Conservation (phyloP, 2,329 filamentous ascomycete genomes). For the Coleophoma crateriformis region DNA sequence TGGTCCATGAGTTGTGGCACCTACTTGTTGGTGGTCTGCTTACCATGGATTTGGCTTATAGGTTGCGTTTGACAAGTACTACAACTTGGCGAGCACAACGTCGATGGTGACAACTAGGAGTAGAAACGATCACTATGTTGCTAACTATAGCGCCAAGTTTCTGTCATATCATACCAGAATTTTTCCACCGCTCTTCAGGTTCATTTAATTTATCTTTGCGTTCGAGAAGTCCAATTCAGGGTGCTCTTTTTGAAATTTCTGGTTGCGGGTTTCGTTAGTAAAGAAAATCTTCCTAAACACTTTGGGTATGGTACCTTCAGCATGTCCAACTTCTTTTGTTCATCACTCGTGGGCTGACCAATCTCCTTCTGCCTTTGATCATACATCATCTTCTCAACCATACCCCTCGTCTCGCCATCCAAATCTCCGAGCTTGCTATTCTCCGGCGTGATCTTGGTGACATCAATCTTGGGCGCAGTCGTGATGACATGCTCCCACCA, state of each 20-base stretch:
- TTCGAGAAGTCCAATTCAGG: slow-evolving; percentile 70
- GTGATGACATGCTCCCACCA: slow-evolving; percentile 97
- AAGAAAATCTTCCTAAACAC: slow-evolving; percentile 55
- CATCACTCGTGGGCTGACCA: slow-evolving; percentile 84
- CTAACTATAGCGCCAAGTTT: too few relatives aligned
- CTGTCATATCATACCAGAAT: too few relatives aligned
- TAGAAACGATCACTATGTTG: too few relatives aligned
- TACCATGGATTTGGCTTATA: too few relatives aligned
- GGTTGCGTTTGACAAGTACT: too few relatives aligned
- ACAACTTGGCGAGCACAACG: too few relatives aligned
- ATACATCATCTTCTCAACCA: slow-evolving; percentile 99
- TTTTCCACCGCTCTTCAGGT: too few relatives aligned
- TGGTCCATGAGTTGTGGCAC: too few relatives aligned
- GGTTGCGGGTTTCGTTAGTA: background rate
- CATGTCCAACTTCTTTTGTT: slow-evolving; percentile 92
- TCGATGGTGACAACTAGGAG: too few relatives aligned
- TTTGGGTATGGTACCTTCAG: slow-evolving; percentile 42
- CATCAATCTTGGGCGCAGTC: slow-evolving; percentile 84
- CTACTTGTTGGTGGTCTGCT: too few relatives aligned
- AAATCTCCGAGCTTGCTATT: slow-evolving; percentile 87
- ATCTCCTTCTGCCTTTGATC: slow-evolving; percentile 96
- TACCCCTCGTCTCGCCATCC: slow-evolving; percentile 87
- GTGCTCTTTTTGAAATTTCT: slow-evolving; percentile 30
- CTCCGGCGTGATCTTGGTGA: slow-evolving; percentile 90
- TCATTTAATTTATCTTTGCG: slow-evolving; percentile 52